Base-by-base conservation (phyloP, 208 protist species). In the Crithidia thermophila region DNA sequence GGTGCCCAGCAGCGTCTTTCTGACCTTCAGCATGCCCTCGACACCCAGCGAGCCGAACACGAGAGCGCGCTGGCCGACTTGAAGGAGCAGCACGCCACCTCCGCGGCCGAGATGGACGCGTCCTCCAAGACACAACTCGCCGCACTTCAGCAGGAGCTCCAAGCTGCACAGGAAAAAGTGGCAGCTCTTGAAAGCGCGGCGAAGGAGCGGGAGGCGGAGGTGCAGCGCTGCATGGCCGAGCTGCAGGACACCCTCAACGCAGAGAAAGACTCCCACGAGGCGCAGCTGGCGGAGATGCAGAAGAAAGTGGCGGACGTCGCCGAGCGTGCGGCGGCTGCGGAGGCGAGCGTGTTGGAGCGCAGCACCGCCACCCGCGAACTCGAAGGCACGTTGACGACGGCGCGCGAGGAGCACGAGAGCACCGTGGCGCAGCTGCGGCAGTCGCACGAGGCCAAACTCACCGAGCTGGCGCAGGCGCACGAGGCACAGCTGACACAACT, bases 71-170 rank as follows among this genome's bases (percentile, higher is more conserved):
- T n/a, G n/a, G 9, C 0, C 6, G 27, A n/a, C 0, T 13, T 59
- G 53, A 42, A 30, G 18, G 53, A 59, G 18, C 6, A 45, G 36
- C 34, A 59, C 33, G 25, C n/a, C n/a, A n/a, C n/a, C n/a, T n/a
- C n/a, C n/a, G n/a, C n/a, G n/a, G n/a, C 4, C 23, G 20, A 50
- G 45, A 50, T 23, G 21, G 45, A 50, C 21, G 45, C 45, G 45
- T 25, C 45, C 9, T 14, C 23, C 21, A 51, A 25, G 16, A 25
- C 20, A 10, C 21, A 61, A 16, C 47, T 74, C 2, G 45, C 67
- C 23, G 20, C 62, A 30, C 51, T 75, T 23, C 37, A 67, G 46
- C 25, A 53, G 42, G 42, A 67, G 59, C 53, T 67, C 7, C 64
- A 72, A 33, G 27, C 36, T 14, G 56, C 45, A 51, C 61, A 59